These are phyloP conservation scores for Nicotiana rustica DNA, from an alignment of 305 asterid genomes.

Conservation along the genomic window DNA sequence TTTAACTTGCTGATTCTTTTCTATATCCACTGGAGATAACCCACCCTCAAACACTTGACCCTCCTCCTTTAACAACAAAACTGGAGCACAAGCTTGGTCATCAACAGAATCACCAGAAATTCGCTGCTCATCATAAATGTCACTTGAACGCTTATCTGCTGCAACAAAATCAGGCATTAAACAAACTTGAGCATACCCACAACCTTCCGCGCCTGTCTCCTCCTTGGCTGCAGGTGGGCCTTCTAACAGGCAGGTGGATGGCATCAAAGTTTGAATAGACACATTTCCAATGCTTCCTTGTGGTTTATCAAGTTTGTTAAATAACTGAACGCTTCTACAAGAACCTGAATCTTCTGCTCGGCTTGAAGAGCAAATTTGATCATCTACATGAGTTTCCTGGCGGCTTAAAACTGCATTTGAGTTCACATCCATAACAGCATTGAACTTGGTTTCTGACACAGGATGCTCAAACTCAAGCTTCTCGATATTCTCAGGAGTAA, in stretches of 20 bases:
- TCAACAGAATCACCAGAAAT: slow-evolving; percentile 45
- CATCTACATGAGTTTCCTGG: slow-evolving; percentile 24
- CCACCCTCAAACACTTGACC: slow-evolving; percentile 47
- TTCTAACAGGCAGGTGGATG: slow-evolving; percentile 32
- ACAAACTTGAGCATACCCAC: slow-evolving; percentile 26
- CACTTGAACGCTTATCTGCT: slow-evolving; percentile 35
- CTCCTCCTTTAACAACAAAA: slow-evolving; percentile 60
- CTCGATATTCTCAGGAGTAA: slow-evolving; percentile 25
- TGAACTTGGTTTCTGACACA: slow-evolving; percentile 20
- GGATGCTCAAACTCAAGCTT: slow-evolving; percentile 27
- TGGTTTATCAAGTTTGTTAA: slow-evolving; percentile 35
- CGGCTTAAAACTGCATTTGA: slow-evolving; percentile 30
- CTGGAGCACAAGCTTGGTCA: slow-evolving; percentile 49
- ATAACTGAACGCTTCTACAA: slow-evolving; percentile 23
- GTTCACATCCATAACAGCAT: slow-evolving; percentile 35
- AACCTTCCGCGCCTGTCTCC: slow-evolving; percentile 38
- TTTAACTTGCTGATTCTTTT: slow-evolving; percentile 49
- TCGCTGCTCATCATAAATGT: slow-evolving; percentile 41
- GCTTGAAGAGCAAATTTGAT: slow-evolving; percentile 25
- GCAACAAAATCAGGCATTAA: slow-evolving; percentile 2
- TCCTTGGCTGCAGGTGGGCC: slow-evolving; percentile 34
- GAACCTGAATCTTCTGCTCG: slow-evolving; percentile 29
- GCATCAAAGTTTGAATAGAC: slow-evolving; percentile 36
- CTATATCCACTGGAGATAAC: slow-evolving; percentile 48
- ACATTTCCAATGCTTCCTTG: slow-evolving; percentile 26